Percentiles rank a stretch among this genome's conserved stretches.
phyloP scores from a whole-genome alignment of 2,329 filamentous ascomycete genomes.

The Phialophora chinensis region DNA sequence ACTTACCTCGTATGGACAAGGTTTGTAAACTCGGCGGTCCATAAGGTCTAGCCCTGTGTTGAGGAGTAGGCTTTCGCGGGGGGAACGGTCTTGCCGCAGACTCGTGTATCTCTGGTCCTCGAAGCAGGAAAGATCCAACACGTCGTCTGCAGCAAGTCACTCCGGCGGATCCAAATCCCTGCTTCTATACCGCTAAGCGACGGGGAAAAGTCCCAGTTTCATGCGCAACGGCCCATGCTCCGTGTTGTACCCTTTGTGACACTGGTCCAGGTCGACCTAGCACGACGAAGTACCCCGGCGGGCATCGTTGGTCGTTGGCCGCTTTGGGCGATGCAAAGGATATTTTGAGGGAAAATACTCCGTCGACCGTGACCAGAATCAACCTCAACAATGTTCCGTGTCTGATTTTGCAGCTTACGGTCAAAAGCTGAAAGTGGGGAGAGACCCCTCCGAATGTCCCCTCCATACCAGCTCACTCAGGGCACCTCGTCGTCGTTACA shows the following conservation, averaged over 20 bases:
- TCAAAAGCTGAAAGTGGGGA: background rate
- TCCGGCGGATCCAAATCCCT: constrained; percentile 58
- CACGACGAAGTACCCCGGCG: constrained; percentile 72
- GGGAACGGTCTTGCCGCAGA: constrained; percentile 23
- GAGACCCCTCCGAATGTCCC: background rate
- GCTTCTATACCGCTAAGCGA: constrained; percentile 79
- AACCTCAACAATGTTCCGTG: background rate
- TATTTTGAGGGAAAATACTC: background rate
- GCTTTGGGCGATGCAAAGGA: background rate
- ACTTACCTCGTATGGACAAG: constrained; percentile 12
- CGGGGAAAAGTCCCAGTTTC: constrained; percentile 73
- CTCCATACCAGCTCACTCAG: background rate
- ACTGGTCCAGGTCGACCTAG: constrained; percentile 73
- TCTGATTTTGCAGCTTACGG: background rate
- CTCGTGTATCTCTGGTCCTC: constrained; percentile 19
- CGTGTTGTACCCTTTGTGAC: constrained; percentile 94
- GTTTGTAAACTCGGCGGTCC: constrained; percentile 16
- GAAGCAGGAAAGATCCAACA: constrained; percentile 15
- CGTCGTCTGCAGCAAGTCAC: constrained; percentile 30
- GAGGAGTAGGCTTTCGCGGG: constrained; percentile 10
- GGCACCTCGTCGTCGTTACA: constrained; percentile 6
- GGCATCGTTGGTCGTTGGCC: background rate
- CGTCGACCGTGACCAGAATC: background rate
- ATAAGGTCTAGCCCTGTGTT: constrained; percentile 16
- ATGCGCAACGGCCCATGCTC: constrained; percentile 85